These are phyloP conservation scores for Hebeloma cylindrosporum DNA, from an alignment of 768 basidiomycete genomes.

Conservation along the genomic window DNA sequence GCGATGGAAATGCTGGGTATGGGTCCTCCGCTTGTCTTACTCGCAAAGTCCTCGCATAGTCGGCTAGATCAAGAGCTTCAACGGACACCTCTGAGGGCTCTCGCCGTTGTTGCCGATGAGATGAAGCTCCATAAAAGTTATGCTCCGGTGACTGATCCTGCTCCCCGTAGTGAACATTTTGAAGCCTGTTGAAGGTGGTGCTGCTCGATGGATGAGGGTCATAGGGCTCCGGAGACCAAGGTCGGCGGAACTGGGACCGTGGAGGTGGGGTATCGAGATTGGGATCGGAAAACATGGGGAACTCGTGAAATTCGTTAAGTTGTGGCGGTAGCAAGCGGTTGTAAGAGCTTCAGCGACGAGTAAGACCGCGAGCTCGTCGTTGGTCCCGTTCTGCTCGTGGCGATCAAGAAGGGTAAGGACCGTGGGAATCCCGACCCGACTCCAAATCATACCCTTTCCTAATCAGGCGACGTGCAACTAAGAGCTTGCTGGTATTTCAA, in stretches of 20 bases:
- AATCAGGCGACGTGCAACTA: slow-evolving; percentile 9
- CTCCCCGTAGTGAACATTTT: slow-evolving; percentile 14
- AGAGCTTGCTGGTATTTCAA: slow-evolving; percentile 1
- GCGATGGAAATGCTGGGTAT: slow-evolving; percentile 32
- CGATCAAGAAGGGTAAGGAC: slow-evolving; percentile 8
- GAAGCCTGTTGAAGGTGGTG: slow-evolving; percentile 14
- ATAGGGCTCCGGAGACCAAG: slow-evolving; percentile 65
- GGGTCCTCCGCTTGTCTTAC: slow-evolving; percentile 34
- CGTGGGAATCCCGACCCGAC: slow-evolving; percentile 15
- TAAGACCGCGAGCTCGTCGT: slow-evolving; percentile 9
- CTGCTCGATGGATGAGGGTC: slow-evolving; percentile 39
- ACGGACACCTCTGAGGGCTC: slow-evolving; percentile 66
- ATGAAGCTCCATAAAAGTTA: slow-evolving; percentile 17
- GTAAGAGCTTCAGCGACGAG: not conserved
- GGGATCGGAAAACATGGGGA: slow-evolving; percentile 42
- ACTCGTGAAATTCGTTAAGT: slow-evolving; percentile 17
- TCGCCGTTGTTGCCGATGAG: slow-evolving; percentile 31
- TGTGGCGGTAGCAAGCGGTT: slow-evolving; percentile 3
- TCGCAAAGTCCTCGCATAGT: slow-evolving; percentile 58
- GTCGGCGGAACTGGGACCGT: slow-evolving; percentile 54
- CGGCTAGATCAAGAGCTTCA: slow-evolving; percentile 72
- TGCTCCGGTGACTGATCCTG: slow-evolving; percentile 14
- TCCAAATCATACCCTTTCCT: slow-evolving; percentile 7
- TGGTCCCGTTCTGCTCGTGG: slow-evolving; percentile 2
- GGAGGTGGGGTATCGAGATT: slow-evolving; percentile 52